Evolutionary conservation across 2,329 filamentous ascomycete genomes (phyloP).

Genomic region (Pseudocercospora pini-densiflorae): DNA sequence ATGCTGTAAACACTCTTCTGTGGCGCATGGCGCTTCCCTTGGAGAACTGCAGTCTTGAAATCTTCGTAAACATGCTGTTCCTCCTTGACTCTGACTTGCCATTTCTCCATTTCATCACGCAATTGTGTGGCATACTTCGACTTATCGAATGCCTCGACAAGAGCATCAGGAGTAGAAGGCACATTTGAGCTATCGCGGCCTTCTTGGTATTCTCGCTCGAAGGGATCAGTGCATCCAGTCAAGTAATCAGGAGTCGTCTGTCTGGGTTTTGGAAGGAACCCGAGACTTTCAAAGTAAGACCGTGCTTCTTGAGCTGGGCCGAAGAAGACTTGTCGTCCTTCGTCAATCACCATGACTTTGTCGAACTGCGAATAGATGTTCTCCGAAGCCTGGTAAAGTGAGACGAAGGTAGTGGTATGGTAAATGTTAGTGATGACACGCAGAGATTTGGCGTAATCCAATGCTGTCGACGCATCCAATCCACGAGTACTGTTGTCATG

Average conservation of each 20-base stretch:
- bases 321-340: slow-evolving; percentile 76
- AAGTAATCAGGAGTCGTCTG: slow-evolving; percentile 84
- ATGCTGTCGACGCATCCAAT: slow-evolving; percentile 54
- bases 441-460: slow-evolving; percentile 55
- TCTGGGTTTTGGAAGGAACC: slow-evolving; percentile 73
- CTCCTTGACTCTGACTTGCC: slow-evolving; percentile 66
- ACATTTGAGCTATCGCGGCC: slow-evolving; percentile 69
- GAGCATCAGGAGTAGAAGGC: slow-evolving; percentile 68
- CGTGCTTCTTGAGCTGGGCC: slow-evolving; percentile 70
- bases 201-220: slow-evolving; percentile 75
- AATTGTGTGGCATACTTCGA: slow-evolving; percentile 64
- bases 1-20: slow-evolving; percentile 80
- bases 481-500: slow-evolving; percentile 56
- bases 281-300: slow-evolving; percentile 75
- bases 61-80: slow-evolving; percentile 74
- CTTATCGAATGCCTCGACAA: slow-evolving; percentile 71
- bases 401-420: slow-evolving; percentile 82
- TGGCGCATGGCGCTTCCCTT: slow-evolving; percentile 76
- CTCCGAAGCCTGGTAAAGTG: slow-evolving; percentile 83
- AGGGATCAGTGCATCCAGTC: slow-evolving; percentile 82
- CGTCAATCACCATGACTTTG: slow-evolving; percentile 81
- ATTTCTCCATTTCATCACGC: slow-evolving; percentile 68
- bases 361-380: slow-evolving; percentile 80
- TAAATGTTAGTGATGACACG: slow-evolving; percentile 77
- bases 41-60: slow-evolving; percentile 73